Evolutionary conservation across 2,329 filamentous ascomycete species (phyloP).

Genomic region (Tolypocladium endophyticum): DNA sequence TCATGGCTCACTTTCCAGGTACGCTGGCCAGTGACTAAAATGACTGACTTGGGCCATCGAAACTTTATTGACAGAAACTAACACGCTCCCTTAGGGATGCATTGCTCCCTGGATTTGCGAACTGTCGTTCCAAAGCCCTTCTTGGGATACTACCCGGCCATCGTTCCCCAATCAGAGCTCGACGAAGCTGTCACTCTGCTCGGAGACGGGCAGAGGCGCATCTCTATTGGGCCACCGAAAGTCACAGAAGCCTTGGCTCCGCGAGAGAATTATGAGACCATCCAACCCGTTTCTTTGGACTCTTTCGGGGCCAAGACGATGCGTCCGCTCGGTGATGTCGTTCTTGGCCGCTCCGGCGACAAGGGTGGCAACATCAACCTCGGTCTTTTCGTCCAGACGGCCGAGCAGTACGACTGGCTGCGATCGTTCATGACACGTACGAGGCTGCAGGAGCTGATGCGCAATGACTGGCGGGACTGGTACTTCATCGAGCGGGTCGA

Average conservation of each 20-base stretch:
- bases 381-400: constrained; percentile 32
- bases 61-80: background rate
- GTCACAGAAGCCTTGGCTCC: constrained; percentile 7
- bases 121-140: constrained; percentile 19
- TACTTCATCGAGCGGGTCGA: constrained; percentile 36
- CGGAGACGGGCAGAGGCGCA: constrained; percentile 1
- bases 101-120: constrained; percentile 29
- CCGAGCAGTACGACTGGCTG: constrained; percentile 34
- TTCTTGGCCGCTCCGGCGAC: constrained; percentile 23
- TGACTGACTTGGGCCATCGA: background rate
- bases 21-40: background rate
- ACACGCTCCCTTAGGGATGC: constrained; percentile 20
- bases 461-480: constrained; percentile 17
- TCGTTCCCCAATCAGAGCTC: constrained; percentile 16
- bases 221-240: constrained; percentile 8
- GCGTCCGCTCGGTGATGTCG: constrained; percentile 18
- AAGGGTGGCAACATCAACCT: constrained; percentile 33
- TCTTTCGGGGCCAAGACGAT: constrained; percentile 10
- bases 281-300: constrained; percentile 1
- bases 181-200: constrained; percentile 17
- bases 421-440: constrained; percentile 27
- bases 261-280: constrained; percentile 12
- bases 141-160: constrained; percentile 11
- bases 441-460: constrained; percentile 24
- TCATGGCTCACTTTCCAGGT: constrained; percentile 31